Evolutionary conservation across 768 basidiomycete genomes (phyloP).

Genomic region (Amanita phalloides): DNA sequence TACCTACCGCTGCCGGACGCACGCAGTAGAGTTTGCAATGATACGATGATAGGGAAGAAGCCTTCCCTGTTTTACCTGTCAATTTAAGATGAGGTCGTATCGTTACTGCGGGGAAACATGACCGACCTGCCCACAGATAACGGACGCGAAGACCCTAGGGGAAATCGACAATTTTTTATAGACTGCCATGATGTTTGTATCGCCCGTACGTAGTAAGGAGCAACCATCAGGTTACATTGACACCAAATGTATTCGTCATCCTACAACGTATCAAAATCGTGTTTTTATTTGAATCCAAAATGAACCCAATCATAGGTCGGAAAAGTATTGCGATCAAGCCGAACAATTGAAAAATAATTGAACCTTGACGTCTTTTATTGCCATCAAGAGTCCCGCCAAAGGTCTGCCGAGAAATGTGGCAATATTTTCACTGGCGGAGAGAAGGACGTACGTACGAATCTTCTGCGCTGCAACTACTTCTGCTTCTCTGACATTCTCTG

Average conservation of each 20-base stretch:
- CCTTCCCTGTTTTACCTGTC: slow-evolving; percentile 50
- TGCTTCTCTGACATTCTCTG: slow-evolving; percentile 60
- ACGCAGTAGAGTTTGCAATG: slow-evolving; percentile 43
- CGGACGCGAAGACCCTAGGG: too few species aligned
- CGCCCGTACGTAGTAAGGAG: slow-evolving; percentile 12
- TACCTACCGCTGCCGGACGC: slow-evolving; percentile 43
- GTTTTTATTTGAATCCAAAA: too few species aligned
- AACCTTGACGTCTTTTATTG: slow-evolving; percentile 45
- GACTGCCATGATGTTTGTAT: too few species aligned
- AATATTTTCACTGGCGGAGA: neutral
- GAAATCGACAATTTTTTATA: too few species aligned
- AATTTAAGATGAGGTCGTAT: neutral
- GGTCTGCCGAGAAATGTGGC: too few species aligned
- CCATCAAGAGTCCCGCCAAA: slow-evolving; percentile 27
- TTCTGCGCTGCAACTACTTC: slow-evolving; percentile 18
- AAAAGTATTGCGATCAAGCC: slow-evolving; percentile 23
- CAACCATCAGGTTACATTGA: slow-evolving; percentile 41
- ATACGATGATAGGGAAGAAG: slow-evolving; percentile 47
- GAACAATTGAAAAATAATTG: slow-evolving; percentile 41
- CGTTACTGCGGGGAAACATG: neutral
- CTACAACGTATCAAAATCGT: slow-evolving; percentile 25
- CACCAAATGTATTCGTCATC: slow-evolving; percentile 50
- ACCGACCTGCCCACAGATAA: too few species aligned
- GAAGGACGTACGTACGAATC: neutral
- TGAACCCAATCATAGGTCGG: too few species aligned